Evolutionary conservation across 2,329 filamentous ascomycete species (phyloP).

Genomic region (Amylocarpus encephaloides): DNA sequence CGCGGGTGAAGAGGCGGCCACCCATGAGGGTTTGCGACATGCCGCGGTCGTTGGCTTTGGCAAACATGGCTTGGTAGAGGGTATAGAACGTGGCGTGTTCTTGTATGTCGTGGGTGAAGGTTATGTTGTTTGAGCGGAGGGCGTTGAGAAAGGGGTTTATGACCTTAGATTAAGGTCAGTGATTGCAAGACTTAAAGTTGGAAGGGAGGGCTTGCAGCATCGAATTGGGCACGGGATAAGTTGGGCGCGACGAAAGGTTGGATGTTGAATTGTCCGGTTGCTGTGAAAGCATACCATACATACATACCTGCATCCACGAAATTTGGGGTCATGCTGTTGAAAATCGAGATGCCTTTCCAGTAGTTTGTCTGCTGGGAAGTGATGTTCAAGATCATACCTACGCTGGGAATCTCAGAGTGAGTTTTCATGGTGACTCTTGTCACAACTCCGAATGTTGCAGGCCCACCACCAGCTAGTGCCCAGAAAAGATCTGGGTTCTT

Average conservation of each 20-base stretch:
- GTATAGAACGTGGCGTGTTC: background rate
- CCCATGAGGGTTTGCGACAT: background rate
- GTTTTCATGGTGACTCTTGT: constrained; percentile 9
- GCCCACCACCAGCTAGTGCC: constrained; percentile 43
- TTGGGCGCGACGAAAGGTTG: background rate
- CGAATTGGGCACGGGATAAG: background rate
- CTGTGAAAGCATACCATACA: background rate
- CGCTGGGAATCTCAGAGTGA: background rate
- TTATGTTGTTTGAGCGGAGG: too few species aligned
- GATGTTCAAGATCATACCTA: background rate
- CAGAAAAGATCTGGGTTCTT: constrained; percentile 43
- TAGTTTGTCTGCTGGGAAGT: background rate
- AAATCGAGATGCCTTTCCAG: background rate
- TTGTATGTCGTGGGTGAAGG: too few species aligned
- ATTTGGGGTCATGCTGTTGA: background rate
- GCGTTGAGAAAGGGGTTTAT: background rate
- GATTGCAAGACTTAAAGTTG: too few species aligned
- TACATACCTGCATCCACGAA: background rate
- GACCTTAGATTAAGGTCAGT: background rate
- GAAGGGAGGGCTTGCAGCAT: background rate
- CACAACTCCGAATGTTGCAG: constrained; percentile 40
- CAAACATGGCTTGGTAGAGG: background rate
- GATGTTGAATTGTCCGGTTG: background rate
- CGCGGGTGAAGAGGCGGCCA: background rate
- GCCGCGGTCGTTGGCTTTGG: background rate